phyloP scores from a whole-genome alignment of 2,329 filamentous ascomycete species.

The Pestalotiopsis sp. region DNA sequence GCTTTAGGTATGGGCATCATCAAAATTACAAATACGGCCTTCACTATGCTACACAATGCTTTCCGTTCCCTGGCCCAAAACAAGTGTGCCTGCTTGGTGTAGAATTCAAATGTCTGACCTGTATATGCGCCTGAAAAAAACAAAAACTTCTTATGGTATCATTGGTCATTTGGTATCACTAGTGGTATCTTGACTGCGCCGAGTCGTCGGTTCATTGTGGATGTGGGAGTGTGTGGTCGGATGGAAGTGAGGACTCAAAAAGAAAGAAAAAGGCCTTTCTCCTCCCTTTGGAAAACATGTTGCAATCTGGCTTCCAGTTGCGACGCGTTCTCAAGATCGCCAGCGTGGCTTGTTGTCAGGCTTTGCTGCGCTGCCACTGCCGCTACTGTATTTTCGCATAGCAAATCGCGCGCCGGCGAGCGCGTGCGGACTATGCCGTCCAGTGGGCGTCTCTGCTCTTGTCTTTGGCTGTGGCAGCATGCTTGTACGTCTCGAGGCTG shows the following conservation, averaged over 20 bases:
- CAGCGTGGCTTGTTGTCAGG: conserved; percentile 51
- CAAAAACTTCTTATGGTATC: background rate
- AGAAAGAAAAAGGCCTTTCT: background rate
- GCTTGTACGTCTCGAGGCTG: conserved; percentile 52
- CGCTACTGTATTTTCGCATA: conserved; percentile 40
- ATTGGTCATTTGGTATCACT: background rate
- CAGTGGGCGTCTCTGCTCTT: conserved; percentile 38
- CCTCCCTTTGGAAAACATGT: background rate
- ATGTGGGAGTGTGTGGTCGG: background rate
- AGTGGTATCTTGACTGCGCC: background rate
- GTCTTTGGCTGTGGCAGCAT: conserved; percentile 53
- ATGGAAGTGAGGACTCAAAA: background rate
- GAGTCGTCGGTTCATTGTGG: background rate
- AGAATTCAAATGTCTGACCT: background rate
- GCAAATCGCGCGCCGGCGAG: conserved; percentile 47
- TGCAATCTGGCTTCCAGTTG: background rate
- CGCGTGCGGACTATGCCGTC: conserved; percentile 52
- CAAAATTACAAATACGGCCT: too few species aligned
- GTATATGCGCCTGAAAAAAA: background rate
- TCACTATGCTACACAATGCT: too few species aligned
- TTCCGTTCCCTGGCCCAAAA: too few species aligned
- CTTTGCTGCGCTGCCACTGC: conserved; percentile 26
- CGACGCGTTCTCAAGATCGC: conserved; percentile 38
- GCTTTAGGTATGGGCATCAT: too few species aligned
- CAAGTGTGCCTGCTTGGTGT: background rate